Evolutionary conservation across 257 asterid genomes (phyloP).

Genomic region (Solanum pinnatisectum): DNA sequence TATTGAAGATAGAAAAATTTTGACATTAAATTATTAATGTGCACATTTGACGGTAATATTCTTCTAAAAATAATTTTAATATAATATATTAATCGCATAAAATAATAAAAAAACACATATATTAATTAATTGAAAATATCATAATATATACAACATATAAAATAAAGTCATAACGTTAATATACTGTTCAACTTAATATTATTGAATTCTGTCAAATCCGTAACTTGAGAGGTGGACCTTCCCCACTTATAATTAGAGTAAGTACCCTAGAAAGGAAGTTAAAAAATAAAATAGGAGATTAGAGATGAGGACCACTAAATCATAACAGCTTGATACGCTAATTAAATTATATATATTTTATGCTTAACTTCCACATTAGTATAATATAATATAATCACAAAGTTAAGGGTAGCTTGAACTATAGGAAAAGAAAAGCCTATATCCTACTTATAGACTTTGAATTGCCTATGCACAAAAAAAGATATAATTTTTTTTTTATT

Average conservation of each 20-base stretch:
- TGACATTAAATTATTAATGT: not conserved
- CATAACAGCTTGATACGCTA: conserved; percentile 29
- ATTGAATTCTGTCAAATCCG: not conserved
- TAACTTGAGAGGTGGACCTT: not conserved
- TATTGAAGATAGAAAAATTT: too few species aligned
- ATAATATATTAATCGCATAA: too few species aligned
- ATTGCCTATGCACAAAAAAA: not conserved
- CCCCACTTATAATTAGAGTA: too few species aligned
- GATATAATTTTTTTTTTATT: not conserved
- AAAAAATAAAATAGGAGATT: not conserved
- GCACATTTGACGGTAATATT: not conserved
- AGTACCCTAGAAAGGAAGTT: not conserved
- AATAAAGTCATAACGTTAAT: not conserved
- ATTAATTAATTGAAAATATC: not conserved
- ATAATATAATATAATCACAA: conserved; percentile 6
- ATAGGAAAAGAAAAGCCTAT: conserved; percentile 43
- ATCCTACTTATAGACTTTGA: conserved; percentile 17
- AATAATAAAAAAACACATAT: too few species aligned
- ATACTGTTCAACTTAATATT: not conserved
- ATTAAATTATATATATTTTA: conserved; percentile 8
- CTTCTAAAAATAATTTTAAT: too few species aligned
- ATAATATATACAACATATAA: not conserved
- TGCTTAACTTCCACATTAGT: conserved; percentile 12
- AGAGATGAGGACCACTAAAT: conserved; percentile 46
- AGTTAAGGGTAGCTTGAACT: conserved; percentile 24